phyloP scores from a whole-genome alignment of 306 rosid species.

The Lathyrus tuberosus region DNA sequence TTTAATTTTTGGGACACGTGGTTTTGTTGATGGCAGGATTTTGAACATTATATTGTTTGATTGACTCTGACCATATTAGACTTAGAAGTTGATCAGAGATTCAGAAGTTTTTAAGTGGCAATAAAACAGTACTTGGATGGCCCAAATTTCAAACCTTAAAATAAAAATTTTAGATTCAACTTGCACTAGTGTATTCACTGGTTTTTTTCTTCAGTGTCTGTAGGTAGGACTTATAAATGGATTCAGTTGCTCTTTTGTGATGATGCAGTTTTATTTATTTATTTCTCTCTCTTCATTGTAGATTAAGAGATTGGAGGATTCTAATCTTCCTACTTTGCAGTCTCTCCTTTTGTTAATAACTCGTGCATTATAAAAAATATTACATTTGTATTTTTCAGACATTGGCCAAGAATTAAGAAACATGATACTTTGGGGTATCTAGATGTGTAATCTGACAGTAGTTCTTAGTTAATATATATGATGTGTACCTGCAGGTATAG shows the following conservation, averaged over 20 bases:
- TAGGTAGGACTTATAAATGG: conserved; percentile 2
- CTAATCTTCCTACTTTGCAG: conserved; percentile 8
- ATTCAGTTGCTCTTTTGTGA: neutral
- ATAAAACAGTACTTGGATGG: conserved; percentile 11
- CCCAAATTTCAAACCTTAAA: conserved; percentile 26
- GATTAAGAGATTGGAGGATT: conserved; percentile 17
- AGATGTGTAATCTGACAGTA: conserved; percentile 23
- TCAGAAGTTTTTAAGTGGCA: conserved; percentile 11
- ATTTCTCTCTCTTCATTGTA: conserved; percentile 5
- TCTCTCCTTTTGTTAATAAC: conserved; percentile 16
- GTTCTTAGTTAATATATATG: conserved; percentile 14
- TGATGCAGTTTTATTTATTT: conserved; percentile 21
- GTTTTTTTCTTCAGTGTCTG: conserved; percentile 19
- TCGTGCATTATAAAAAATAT: conserved; percentile 2
- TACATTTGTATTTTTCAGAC: neutral
- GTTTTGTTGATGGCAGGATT: conserved; percentile 15
- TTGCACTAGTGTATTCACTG: conserved; percentile 10
- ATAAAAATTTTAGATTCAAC: neutral
- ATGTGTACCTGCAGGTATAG: conserved; percentile 64
- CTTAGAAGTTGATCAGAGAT: conserved; percentile 29
- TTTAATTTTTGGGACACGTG: conserved; percentile 1
- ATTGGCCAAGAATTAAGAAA: conserved; percentile 9
- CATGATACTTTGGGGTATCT: conserved; percentile 1
- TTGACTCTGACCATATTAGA: neutral
- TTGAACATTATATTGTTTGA: conserved; percentile 26